Base-by-base conservation (phyloP, 1,284 basidiomycete genomes). In the Fomes fomentarius region DNA sequence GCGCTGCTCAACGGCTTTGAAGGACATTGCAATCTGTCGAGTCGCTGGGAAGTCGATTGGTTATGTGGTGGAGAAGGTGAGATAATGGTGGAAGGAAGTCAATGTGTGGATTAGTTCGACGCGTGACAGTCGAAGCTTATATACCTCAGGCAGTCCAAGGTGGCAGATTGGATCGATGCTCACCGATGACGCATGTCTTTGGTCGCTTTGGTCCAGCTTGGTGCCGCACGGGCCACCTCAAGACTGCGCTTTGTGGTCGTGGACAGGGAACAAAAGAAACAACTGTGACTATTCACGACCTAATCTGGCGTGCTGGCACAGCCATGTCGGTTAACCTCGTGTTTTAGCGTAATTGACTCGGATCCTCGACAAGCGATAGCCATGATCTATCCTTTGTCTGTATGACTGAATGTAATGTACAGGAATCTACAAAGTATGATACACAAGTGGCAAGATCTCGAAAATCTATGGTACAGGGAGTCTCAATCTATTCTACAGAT, bases 271-370 rank as follows among this genome's bases (percentile, higher is more conserved):
- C 35, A 38, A 38, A 38, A 38, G 35, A 19, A 33, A 33, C 35
- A 37, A 4, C 19, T 37, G 35, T 37, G 11, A 10, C 15, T 37
- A 25, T 47, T 37, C 33, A n/a, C 30, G 40, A 17, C 47, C 39
- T 7, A 42, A 40, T 42, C 30, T 9, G n/a, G 34, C 33, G 10
- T 2, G 9, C 21, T 28, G 41, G 41, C 49, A 50, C 49, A 50
- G 49, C 49, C 49, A 50, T 41, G 33, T 21, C 33, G 41, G 39
- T 44, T 50, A 50, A 50, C 49, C 34, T 40, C 47, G 33, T 25
- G 30, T 22, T 4, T 35, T 8, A 37, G 28, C 12, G 28, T 12
- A 37, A 8, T 37, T 17, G 14, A 37, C 8, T 15, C 34, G 11
- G 34, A 17, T n/a, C 17, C n/a, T n/a, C n/a, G n/a, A n/a, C n/a